Evolutionary conservation across 164 flowering plant genomes (phyloP).

Genomic region (Litsea cubeba): DNA sequence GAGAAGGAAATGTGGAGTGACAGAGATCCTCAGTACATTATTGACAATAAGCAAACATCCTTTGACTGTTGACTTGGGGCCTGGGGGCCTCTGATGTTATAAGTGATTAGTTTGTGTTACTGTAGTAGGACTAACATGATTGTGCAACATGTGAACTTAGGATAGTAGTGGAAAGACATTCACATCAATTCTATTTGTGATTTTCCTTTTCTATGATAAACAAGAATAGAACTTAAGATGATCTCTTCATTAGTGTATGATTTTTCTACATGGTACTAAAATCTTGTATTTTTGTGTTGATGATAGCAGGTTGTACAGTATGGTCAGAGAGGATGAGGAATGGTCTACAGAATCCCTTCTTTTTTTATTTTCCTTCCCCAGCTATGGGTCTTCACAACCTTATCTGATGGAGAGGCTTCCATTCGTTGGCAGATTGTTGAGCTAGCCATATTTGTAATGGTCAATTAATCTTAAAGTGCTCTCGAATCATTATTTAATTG

Average conservation of each 20-base stretch:
- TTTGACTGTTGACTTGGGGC: no score
- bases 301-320: constrained; percentile 7
- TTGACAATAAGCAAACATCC: no score
- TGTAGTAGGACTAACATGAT: no score
- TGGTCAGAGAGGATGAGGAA: neutral
- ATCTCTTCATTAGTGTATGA: no score
- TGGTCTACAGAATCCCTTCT: neutral
- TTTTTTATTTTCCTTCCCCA: neutral
- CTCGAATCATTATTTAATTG: neutral
- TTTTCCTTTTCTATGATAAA: neutral
- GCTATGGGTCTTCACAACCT: neutral
- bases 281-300: neutral
- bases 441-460: neutral
- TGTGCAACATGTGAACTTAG: no score
- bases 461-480: neutral
- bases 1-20: no score
- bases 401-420: neutral
- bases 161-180: no score
- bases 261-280: neutral
- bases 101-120: no score
- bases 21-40: no score
- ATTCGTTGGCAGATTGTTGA: neutral
- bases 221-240: neutral
- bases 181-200: neutral
- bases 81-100: no score